Evolutionary conservation across 108 stramenopile species (phyloP), one percentile per base, ranked within the genome.

Genomic region (Cylindrotheca closterium): DNA sequence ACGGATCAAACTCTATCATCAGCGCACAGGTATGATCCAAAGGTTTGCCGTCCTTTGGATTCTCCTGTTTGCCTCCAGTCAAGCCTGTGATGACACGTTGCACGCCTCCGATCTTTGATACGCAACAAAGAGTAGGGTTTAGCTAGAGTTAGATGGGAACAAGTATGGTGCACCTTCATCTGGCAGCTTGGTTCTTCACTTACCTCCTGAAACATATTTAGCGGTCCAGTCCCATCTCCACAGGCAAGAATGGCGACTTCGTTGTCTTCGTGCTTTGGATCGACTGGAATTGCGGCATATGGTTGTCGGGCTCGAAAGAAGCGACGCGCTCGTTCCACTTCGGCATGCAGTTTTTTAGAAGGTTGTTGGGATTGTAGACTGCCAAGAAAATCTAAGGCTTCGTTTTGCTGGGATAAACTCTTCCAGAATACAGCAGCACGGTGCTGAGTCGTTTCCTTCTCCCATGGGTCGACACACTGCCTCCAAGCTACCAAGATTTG

Each of bases 401-500:
- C 57, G 2, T 67, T 58, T 5, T 61, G 51, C 61, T 88, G 87
- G 34, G 68, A 56, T 17, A 78, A 67, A 45, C 42, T 72, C 25
- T 58, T 24, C 29, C 70, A 77, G 30, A 71, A 86, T 2, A 89
- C 67, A 8, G 82, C 87, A 1, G 78, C 77, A 47, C 80, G 74
- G 56, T 89, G 85, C 30, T 89, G 87, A 28, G 55, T 12, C 31
- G 1, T 18, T 57, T 2, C 30, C 27, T 22, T 1, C 17, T 57
- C 55, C 21, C 51, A 22, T 51, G 51, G 18, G 21, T 23, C 51
- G 22, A 5, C 5, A 18, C 62, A 33, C 46, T 67, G 80, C 30
- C 53, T 65, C 75, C 82, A 83, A 48, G 48, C 61, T 30, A 70
- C 57, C 62, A 86, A 60, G 19, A 86, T 70, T 30, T 65, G 58